Evolutionary conservation across 75 land plant species (phyloP), one percentile per base, ranked within the genome.

Genomic region (Isoetes taiwanensis): DNA sequence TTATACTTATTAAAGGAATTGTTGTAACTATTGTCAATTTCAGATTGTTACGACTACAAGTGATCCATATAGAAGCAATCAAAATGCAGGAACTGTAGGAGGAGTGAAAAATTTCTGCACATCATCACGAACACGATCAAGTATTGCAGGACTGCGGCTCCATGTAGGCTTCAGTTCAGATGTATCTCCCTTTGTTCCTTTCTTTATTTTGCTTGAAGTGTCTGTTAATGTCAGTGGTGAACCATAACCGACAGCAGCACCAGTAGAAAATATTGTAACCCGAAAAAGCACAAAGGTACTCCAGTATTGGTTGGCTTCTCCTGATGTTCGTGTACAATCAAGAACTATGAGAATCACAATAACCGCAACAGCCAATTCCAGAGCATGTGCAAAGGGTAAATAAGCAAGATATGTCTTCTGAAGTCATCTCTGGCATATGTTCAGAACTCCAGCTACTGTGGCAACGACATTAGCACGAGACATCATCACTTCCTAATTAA

Each of bases 401-500:
- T 83, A 91, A 42, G 97, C 97, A 73, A 91, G 42, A 57, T 83
- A 91, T 46, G 58, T 91, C 88, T 4, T 65, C 62, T 2, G 16
- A 32, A 1, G 72, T 61, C 20, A 86, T 58, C 6, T 42, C 52
- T 5, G 93, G 93, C 25, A 86, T 24, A 78, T 70, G n/a, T 74
- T 78, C 70, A 59, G 52, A 31, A 86, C 85, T 29, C 78, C 87
- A 55, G 93, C 76, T 28, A 72, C 75, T 41, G 88, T 91, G 32
- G 93, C 76, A 21, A 91, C 78, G 37, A 91, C 69, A 62, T 86
- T 91, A 32, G 71, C 87, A 72, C 86, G 97, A 37, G 88, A 70
- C 59, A 91, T 86, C 83, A 80, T 74, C 28, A 91, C 97, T 27
- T 93, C 97, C 97, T 91, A 60, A n/a, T n/a, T n/a, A n/a, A n/a